These are phyloP conservation scores for Zymoseptoria pseudotritici DNA, from an alignment of 2,329 filamentous ascomycete species.

Conservation along the genomic window DNA sequence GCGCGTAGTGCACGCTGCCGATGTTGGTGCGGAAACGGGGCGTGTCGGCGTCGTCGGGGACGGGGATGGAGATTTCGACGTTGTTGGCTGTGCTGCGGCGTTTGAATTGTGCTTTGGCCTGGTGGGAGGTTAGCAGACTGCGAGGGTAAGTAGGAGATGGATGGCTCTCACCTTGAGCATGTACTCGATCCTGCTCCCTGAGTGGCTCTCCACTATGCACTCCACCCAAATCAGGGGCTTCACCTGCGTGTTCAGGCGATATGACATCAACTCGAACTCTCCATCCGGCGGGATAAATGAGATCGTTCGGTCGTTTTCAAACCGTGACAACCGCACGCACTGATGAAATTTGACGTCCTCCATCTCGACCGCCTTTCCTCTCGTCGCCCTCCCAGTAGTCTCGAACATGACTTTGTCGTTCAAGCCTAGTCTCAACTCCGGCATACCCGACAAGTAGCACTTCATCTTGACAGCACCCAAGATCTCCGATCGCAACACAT, in stretches of 20 bases:
- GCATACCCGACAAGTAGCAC: slow-evolving; percentile 97
- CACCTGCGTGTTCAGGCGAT: slow-evolving; percentile 95
- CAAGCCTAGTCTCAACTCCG: slow-evolving; percentile 82
- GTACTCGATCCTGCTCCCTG: slow-evolving; percentile 91
- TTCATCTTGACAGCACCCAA: slow-evolving; percentile 99
- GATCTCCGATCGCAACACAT: slow-evolving; percentile 92
- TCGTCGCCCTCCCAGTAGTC: slow-evolving; percentile 84
- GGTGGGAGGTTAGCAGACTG: too few species aligned
- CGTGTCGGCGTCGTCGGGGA: slow-evolving; percentile 93
- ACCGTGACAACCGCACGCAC: slow-evolving; percentile 87
- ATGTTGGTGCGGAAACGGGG: slow-evolving; percentile 97
- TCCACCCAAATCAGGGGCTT: slow-evolving; percentile 99
- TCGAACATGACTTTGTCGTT: slow-evolving; percentile 99
- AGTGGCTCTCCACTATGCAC: slow-evolving; percentile 93
- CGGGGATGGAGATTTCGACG: slow-evolving; percentile 93
- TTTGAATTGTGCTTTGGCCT: slow-evolving; percentile 95
- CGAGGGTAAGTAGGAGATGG: background rate
- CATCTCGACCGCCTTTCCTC: slow-evolving; percentile 98
- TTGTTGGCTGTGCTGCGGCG: slow-evolving; percentile 96
- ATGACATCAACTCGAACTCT: slow-evolving; percentile 99
- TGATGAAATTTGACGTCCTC: slow-evolving; percentile 99
- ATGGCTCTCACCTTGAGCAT: slow-evolving; percentile 68
- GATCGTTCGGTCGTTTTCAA: slow-evolving; percentile 97
- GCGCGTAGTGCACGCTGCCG: slow-evolving; percentile 92
- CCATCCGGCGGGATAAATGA: slow-evolving; percentile 98